phyloP scores from a whole-genome alignment of 2,329 filamentous ascomycete species.

The Camillea tinctor region DNA sequence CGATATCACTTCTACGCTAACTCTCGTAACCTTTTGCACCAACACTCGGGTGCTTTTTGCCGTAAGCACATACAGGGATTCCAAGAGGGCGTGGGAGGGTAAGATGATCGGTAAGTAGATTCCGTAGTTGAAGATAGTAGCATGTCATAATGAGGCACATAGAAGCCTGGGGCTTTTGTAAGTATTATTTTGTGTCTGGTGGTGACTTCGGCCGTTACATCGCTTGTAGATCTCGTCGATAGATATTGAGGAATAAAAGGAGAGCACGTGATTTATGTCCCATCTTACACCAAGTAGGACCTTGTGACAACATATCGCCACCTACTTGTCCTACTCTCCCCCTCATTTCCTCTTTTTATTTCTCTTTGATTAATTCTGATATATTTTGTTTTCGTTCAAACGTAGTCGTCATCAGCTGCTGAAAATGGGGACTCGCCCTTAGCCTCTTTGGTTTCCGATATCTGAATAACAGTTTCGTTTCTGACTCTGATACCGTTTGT shows the following conservation, averaged over 20 bases:
- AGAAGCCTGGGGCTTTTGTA: slow-evolving; percentile 19
- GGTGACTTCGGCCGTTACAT: slow-evolving; percentile 22
- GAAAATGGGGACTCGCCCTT: background rate
- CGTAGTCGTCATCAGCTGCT: background rate
- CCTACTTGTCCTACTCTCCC: background rate
- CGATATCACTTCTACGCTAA: slow-evolving; percentile 14
- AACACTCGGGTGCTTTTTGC: slow-evolving; percentile 16
- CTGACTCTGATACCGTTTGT: slow-evolving; percentile 1
- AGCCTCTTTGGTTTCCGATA: background rate
- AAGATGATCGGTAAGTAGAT: slow-evolving; percentile 19
- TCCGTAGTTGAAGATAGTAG: slow-evolving; percentile 30
- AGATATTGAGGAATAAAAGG: slow-evolving; percentile 19
- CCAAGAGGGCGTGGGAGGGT: slow-evolving; percentile 18
- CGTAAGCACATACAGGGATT: slow-evolving; percentile 20
- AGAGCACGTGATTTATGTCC: background rate
- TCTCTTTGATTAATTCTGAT: too few species aligned
- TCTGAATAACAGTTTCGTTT: slow-evolving; percentile 3
- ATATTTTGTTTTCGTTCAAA: background rate
- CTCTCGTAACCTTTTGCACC: slow-evolving; percentile 16
- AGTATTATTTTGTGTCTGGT: slow-evolving; percentile 22
- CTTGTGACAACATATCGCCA: background rate
- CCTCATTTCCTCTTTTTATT: background rate
- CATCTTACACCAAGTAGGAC: background rate
- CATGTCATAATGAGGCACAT: slow-evolving; percentile 26
- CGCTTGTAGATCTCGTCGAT: slow-evolving; percentile 16